phyloP scores from a whole-genome alignment of 305 asterid genomes.

The Fraxinus velutina region DNA sequence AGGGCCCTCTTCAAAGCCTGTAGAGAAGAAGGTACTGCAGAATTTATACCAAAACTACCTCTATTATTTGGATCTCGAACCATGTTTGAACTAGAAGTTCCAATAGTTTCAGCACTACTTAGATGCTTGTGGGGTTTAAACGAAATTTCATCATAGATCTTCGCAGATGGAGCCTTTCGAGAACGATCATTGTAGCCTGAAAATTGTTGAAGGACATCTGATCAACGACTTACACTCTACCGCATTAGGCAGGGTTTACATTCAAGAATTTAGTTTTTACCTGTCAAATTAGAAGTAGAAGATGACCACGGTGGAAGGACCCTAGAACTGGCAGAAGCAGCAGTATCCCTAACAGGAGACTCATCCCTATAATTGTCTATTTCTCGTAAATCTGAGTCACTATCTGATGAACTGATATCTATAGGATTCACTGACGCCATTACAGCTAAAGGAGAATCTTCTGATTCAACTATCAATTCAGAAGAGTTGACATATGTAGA shows the following conservation, averaged over 20 bases:
- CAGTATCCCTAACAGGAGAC: slow-evolving; percentile 59
- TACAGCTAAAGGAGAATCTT: slow-evolving; percentile 26
- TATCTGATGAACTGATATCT: slow-evolving; percentile 76
- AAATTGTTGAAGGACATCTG: slow-evolving; percentile 21
- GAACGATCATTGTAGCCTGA: slow-evolving; percentile 39
- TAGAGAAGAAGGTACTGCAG: slow-evolving; percentile 28
- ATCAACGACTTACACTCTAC: slow-evolving; percentile 11
- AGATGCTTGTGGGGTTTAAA: slow-evolving; percentile 33
- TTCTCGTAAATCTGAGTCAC: slow-evolving; percentile 77
- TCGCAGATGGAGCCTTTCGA: slow-evolving; percentile 29
- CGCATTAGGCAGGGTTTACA: background rate
- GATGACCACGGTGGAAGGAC: slow-evolving; percentile 52
- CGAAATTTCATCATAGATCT: slow-evolving; percentile 41
- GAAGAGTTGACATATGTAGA: slow-evolving; percentile 38
- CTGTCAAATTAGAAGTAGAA: slow-evolving; percentile 33
- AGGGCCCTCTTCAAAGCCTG: slow-evolving; percentile 43
- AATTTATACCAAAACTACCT: slow-evolving; percentile 30
- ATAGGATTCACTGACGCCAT: slow-evolving; percentile 54
- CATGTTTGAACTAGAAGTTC: slow-evolving; percentile 47
- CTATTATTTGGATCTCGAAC: slow-evolving; percentile 26
- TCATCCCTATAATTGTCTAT: slow-evolving; percentile 65
- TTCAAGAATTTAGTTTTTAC: slow-evolving; percentile 32
- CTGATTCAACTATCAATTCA: slow-evolving; percentile 24
- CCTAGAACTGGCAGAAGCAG: slow-evolving; percentile 37
- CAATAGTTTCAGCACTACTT: slow-evolving; percentile 30